Conservation (phyloP, 106 monocot genomes). For the Triglochin maritima region DNA sequence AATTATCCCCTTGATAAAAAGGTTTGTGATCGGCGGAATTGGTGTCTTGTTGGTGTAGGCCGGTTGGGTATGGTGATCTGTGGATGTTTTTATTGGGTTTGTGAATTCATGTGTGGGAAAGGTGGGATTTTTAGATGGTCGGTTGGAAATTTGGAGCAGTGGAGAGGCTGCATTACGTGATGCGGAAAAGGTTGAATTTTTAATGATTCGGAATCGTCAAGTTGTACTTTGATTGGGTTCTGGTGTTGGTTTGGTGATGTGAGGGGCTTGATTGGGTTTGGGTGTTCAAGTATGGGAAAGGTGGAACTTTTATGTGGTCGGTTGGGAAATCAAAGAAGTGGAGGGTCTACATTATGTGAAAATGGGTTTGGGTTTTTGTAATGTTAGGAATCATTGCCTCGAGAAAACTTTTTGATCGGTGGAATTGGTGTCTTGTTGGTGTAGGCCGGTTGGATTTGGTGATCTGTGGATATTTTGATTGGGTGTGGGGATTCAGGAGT, state of each 20-base stretch:
- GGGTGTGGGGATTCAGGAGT: not conserved
- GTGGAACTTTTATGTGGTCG: not conserved
- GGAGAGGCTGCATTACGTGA: too few relatives aligned
- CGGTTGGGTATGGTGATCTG: not conserved
- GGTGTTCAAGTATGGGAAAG: not conserved
- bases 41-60: too few relatives aligned
- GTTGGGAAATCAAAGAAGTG: not conserved
- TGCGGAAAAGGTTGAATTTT: too few relatives aligned
- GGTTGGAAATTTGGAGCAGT: too few relatives aligned
- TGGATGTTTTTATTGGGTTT: not conserved
- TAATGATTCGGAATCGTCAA: not conserved
- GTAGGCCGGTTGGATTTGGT: too few relatives aligned
- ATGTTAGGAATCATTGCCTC: not conserved
- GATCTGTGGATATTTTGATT: not conserved
- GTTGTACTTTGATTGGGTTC: too few relatives aligned
- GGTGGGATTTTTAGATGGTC: too few relatives aligned
- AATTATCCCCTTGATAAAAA: not conserved
- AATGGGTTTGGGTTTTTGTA: too few relatives aligned
- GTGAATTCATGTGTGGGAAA: not conserved
- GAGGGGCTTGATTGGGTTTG: not conserved
- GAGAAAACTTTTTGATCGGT: too few relatives aligned
- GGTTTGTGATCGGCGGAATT: not conserved
- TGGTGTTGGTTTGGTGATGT: not conserved
- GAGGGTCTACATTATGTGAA: too few relatives aligned
- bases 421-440: not conserved